phyloP scores from a whole-genome alignment of 495 filamentous ascomycete genomes.

The Xylaria curta region DNA sequence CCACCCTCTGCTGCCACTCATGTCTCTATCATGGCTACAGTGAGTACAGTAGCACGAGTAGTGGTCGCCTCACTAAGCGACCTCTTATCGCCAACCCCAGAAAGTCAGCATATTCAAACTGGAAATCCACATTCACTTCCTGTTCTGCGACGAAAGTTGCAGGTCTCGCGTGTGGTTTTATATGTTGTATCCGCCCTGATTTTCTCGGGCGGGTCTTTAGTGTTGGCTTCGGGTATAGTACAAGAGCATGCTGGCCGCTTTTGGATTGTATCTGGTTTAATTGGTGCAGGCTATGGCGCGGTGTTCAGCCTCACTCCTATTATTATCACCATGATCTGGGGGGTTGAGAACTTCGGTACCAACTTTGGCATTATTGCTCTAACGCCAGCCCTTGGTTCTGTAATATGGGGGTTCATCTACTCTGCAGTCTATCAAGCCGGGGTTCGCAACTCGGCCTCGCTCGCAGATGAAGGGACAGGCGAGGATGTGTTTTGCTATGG shows the following conservation, averaged over 20 bases:
- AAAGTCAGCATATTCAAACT: conserved; percentile 49
- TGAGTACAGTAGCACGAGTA: conserved; percentile 87
- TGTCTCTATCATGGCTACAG: conserved; percentile 88
- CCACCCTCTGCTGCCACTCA: conserved; percentile 81
- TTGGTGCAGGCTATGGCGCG: conserved; percentile 92
- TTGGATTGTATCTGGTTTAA: conserved; percentile 76
- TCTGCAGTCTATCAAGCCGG: conserved; percentile 77
- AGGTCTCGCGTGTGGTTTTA: conserved; percentile 79
- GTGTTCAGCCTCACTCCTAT: conserved; percentile 89
- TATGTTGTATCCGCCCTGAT: conserved; percentile 76
- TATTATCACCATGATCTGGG: conserved; percentile 93
- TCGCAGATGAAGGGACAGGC: conserved; percentile 35
- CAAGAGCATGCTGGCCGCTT: conserved; percentile 73
- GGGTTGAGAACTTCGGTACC: conserved; percentile 96
- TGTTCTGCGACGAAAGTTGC: conserved; percentile 48
- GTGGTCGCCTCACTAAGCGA: conserved; percentile 86
- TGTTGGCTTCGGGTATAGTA: conserved; percentile 74
- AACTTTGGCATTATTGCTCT: conserved; percentile 97
- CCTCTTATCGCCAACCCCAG: conserved; percentile 74
- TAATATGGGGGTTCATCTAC: conserved; percentile 86
- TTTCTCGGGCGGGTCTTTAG: conserved; percentile 75
- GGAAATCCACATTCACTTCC: conserved; percentile 42
- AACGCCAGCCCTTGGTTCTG: conserved; percentile 83
- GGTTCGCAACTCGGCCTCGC: conserved; percentile 40
- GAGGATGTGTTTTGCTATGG: conserved; percentile 71